Percentiles rank a stretch among this genome's conserved stretches.
Conservation (phyloP, 108 stramenopile genomes). For the Aureococcus anophagefferens region DNA sequence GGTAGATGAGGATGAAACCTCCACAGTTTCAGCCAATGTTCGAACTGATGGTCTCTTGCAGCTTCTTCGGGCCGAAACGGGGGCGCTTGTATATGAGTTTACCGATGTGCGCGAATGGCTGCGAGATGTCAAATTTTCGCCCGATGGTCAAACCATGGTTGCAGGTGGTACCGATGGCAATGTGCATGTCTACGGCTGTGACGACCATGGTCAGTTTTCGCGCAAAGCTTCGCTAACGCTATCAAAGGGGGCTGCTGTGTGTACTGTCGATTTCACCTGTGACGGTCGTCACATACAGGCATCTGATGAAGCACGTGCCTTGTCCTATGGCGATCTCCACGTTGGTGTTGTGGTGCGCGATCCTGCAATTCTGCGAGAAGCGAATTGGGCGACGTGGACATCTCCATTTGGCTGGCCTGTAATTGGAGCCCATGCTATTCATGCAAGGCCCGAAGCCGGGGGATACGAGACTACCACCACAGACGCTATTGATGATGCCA, state of each 20-base stretch:
- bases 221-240: too few species aligned
- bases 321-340: too few species aligned
- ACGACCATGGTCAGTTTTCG: too few species aligned
- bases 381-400: conserved; percentile 21
- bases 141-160: conserved; percentile 31
- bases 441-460: too few species aligned
- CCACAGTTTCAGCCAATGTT: conserved; percentile 2
- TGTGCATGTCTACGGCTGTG: background rate
- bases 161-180: background rate
- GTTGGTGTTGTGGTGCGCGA: too few species aligned
- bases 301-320: too few species aligned
- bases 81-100: conserved; percentile 26
- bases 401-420: conserved; percentile 36
- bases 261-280: too few species aligned
- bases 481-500: too few species aligned
- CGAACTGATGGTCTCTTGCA: background rate
- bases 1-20: conserved; percentile 21
- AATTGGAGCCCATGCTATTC: conserved; percentile 10
- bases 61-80: background rate
- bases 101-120: conserved; percentile 32
- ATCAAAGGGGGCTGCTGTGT: too few species aligned
- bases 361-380: conserved; percentile 9
- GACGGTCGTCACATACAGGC: too few species aligned
- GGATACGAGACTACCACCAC: too few species aligned
- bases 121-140: conserved; percentile 22